Conservation (phyloP, 2,329 filamentous ascomycete genomes). For the Xenosphaeropsis pyriputrescens region DNA sequence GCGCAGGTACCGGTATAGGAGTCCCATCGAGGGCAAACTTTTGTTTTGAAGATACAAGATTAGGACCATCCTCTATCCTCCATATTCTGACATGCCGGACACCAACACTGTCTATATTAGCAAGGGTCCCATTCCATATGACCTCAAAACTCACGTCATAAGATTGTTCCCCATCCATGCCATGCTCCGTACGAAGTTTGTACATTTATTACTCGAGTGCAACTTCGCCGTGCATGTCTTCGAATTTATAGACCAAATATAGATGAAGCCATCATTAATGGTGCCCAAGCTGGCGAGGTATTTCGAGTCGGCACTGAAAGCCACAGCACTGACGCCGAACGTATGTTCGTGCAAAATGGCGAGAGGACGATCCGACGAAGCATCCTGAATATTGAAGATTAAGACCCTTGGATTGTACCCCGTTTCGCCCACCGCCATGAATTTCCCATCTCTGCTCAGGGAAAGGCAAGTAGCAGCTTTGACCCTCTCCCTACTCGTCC, state of each 20-base stretch:
- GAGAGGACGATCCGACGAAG: slow-evolving; percentile 66
- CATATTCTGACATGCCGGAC: slow-evolving; percentile 89
- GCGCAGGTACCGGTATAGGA: slow-evolving; percentile 16
- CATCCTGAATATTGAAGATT: slow-evolving; percentile 74
- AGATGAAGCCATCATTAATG: slow-evolving; percentile 86
- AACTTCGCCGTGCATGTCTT: slow-evolving; percentile 67
- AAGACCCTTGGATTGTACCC: slow-evolving; percentile 86
- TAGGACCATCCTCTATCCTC: slow-evolving; percentile 57
- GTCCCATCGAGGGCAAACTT: slow-evolving; percentile 33
- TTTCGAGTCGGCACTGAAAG: slow-evolving; percentile 76
- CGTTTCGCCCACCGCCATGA: slow-evolving; percentile 81
- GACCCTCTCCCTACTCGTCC: slow-evolving; percentile 82
- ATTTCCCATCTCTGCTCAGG: slow-evolving; percentile 74
- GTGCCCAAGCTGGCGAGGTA: slow-evolving; percentile 81
- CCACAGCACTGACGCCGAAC: slow-evolving; percentile 75
- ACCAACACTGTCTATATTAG: slow-evolving; percentile 37
- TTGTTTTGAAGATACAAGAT: slow-evolving; percentile 48
- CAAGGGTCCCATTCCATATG: neutral
- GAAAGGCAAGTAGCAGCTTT: slow-evolving; percentile 88
- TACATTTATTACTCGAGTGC: slow-evolving; percentile 84
- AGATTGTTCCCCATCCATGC: slow-evolving; percentile 77
- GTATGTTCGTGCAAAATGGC: slow-evolving; percentile 80
- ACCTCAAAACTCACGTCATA: slow-evolving; percentile 41
- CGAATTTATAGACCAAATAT: slow-evolving; percentile 78
- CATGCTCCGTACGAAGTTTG: slow-evolving; percentile 72